These are phyloP conservation scores for Fusarium decemcellulare DNA, from an alignment of 2,329 filamentous ascomycete species.

Conservation along the genomic window DNA sequence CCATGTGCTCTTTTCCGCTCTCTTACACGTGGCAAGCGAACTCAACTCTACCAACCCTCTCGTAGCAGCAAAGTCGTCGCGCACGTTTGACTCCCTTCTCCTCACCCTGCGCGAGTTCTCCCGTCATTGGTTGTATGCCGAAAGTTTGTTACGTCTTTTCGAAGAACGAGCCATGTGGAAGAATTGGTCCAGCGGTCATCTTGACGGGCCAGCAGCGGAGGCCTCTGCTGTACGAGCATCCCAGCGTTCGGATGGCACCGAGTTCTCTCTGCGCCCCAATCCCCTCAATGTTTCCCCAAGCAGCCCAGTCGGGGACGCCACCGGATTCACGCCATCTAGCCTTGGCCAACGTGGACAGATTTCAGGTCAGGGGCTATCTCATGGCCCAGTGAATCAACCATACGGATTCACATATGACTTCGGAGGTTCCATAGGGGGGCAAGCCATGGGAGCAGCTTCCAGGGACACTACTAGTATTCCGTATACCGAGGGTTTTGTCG, in stretches of 20 bases:
- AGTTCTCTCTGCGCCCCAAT: conserved; percentile 40
- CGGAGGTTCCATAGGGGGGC: conserved; percentile 18
- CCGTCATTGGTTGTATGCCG: conserved; percentile 51
- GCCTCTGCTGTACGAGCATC: background rate
- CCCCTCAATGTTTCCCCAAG: conserved; percentile 13
- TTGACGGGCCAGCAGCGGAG: conserved; percentile 12
- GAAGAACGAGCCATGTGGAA: conserved; percentile 42
- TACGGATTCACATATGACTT: conserved; percentile 34
- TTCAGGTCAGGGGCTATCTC: conserved; percentile 14
- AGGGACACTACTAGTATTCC: conserved; percentile 18
- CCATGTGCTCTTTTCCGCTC: conserved; percentile 50
- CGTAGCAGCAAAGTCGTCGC: conserved; percentile 48
- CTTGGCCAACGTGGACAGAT: conserved; percentile 6
- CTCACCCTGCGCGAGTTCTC: conserved; percentile 46
- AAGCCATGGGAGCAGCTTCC: conserved; percentile 1
- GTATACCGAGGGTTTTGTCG: conserved; percentile 35
- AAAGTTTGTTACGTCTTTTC: conserved; percentile 50
- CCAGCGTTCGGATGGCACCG: conserved; percentile 12
- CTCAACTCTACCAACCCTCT: conserved; percentile 49
- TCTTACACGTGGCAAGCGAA: conserved; percentile 48
- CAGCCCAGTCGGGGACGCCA: conserved; percentile 13
- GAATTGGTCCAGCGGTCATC: conserved; percentile 12
- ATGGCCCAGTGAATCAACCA: conserved; percentile 15
- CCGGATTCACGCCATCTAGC: conserved; percentile 20
- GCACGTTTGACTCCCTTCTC: conserved; percentile 49